These are phyloP conservation scores for Paracoccidioides brasiliensis DNA, from an alignment of 2,329 filamentous ascomycete genomes.

Conservation along the genomic window DNA sequence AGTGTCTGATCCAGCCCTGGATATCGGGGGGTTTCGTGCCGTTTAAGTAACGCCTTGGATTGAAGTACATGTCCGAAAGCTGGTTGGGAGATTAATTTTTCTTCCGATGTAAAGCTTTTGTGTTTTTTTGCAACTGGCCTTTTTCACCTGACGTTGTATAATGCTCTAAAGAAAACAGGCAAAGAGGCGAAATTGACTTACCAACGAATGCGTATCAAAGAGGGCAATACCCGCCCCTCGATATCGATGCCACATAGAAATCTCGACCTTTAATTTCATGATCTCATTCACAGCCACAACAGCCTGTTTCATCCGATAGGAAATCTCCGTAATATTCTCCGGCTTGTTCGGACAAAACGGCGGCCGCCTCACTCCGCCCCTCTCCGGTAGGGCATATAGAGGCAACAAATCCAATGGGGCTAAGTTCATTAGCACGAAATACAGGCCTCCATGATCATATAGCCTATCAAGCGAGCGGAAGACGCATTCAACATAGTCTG, in stretches of 20 bases:
- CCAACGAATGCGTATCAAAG: conserved; percentile 53
- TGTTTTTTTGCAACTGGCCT: neutral
- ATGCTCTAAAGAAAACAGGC: neutral
- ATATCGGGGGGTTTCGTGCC: conserved; percentile 50
- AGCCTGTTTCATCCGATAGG: conserved; percentile 39
- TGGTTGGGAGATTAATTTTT: conserved; percentile 14
- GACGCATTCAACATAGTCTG: conserved; percentile 55
- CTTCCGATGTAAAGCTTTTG: neutral
- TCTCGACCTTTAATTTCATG: conserved; percentile 38
- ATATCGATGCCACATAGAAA: conserved; percentile 31
- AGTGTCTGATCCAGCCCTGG: conserved; percentile 45
- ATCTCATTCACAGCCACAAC: conserved; percentile 40
- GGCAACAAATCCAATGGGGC: conserved; percentile 56
- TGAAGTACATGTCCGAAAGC: conserved; percentile 50
- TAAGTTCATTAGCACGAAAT: conserved; percentile 59
- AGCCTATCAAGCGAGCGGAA: conserved; percentile 50
- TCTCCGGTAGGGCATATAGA: conserved; percentile 44
- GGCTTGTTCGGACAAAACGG: conserved; percentile 38
- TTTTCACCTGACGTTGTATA: neutral
- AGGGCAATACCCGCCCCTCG: conserved; percentile 48
- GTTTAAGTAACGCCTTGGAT: conserved; percentile 49
- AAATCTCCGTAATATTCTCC: conserved; percentile 38
- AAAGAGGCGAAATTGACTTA: conserved; percentile 17
- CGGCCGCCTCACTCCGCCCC: conserved; percentile 31
- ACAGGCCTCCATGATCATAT: conserved; percentile 52